Evolutionary conservation across 176 grass and related monocot genomes (phyloP), one percentile per base, ranked within the genome.

Genomic region (Ensete ventricosum): DNA sequence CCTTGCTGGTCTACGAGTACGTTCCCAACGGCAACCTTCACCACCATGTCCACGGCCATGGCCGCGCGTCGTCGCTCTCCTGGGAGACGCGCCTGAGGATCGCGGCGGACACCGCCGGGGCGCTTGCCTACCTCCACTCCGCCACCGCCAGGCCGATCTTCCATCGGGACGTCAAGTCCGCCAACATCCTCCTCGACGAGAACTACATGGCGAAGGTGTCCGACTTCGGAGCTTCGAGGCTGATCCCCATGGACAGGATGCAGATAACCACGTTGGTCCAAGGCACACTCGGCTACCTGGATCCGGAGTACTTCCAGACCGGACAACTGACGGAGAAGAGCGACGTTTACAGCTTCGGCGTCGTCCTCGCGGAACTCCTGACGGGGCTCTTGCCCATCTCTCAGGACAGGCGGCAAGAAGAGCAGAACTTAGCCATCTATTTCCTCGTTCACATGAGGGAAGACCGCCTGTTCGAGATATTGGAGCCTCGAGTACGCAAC

Each of bases 331-430:
- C 64, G 9, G 1, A 66, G 14, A 59, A 59, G n/a, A 59, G 55
- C n/a, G 55, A 59, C n/a, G 55, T 59, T 59, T 67, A 67, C 25
- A 67, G 25, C 25, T 67, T 67, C 25, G 64, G 64, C 13, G 64
- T 67, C 0, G 64, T 67, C 13, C 64, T 67, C 11, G 8, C 25
- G 25, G 64, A 67, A 1, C 12, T 67, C 21, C 13, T 67, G 1
- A 67, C 64, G 0, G 64, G 21, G 1, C 34, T 43, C 4, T 43
- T 43, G 34, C 34, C 34, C 34, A 43, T 43, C 34, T 43, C 34
- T 43, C 34, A 67, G 48, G 25, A 16, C 2, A 22, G 34, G 0
- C 19, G 14, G 3, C 26, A 50, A 50, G 67, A 70, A n/a, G 8
- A 70, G 24, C 48, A 24, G 67, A 70, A 27, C 24, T 50, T 50